Evolutionary conservation across 192 early-diverging fungal genomes (phyloP).

Genomic region (Phycomyces nitens): DNA sequence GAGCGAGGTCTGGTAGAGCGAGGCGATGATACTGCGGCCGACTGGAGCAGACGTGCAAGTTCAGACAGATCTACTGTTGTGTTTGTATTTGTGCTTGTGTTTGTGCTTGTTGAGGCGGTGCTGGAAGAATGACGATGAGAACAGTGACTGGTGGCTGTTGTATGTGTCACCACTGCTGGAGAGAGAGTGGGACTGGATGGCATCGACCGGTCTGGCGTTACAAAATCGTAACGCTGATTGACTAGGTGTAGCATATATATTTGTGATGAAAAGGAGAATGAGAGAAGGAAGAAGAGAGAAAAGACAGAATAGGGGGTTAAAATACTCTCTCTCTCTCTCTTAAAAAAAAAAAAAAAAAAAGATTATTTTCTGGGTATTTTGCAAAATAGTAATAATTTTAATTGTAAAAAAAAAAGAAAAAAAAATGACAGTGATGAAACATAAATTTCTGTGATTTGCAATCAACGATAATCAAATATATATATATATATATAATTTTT

Average conservation of each 20-base stretch:
- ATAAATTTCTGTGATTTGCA: too few species aligned
- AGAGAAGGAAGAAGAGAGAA: neutral
- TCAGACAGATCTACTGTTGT: conserved; percentile 18
- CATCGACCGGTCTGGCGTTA: conserved; percentile 30
- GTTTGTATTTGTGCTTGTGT: neutral
- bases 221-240: conserved; percentile 28
- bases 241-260: conserved; percentile 7
- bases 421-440: conserved; percentile 3
- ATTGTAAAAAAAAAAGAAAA: neutral
- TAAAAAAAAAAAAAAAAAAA: conserved; percentile 1
- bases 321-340: too few species aligned
- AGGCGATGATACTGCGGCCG: neutral
- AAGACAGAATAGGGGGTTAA: too few species aligned
- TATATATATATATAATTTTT: too few species aligned
- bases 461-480: too few species aligned
- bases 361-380: too few species aligned
- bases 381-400: too few species aligned
- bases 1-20: conserved; percentile 12
- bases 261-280: neutral
- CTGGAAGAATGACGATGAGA: conserved; percentile 5
- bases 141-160: conserved; percentile 17
- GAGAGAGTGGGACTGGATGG: conserved; percentile 28
- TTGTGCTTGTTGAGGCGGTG: neutral
- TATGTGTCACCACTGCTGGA: conserved; percentile 25
- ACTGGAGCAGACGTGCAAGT: conserved; percentile 20